Conservation (phyloP, 2,329 filamentous ascomycete species). For the Emydomyces testavorans region DNA sequence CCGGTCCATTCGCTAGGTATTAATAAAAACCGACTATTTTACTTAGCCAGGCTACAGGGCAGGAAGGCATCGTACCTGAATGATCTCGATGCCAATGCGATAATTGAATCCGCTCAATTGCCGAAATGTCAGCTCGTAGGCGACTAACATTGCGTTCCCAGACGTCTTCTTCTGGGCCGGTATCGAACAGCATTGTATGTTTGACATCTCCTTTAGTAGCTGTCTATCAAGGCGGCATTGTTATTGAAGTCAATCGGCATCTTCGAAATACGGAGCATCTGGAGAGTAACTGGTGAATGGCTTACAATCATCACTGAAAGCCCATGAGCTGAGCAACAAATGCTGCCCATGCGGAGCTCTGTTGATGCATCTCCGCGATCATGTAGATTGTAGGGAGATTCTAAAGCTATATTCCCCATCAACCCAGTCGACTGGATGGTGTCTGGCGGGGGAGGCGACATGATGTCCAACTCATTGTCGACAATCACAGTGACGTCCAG, state of each 20-base stretch:
- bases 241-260: not conserved
- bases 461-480: conserved; percentile 45
- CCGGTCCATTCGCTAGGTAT: not conserved
- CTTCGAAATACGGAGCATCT: not conserved
- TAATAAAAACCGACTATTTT: not conserved
- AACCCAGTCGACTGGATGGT: conserved; percentile 35
- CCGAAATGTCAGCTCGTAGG: conserved; percentile 33
- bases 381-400: conserved; percentile 25
- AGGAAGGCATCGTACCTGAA: conserved; percentile 38
- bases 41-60: not conserved
- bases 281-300: not conserved
- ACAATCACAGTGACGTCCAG: conserved; percentile 43
- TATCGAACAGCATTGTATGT: conserved; percentile 43
- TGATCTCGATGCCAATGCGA: conserved; percentile 48
- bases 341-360: conserved; percentile 40
- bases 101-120: conserved; percentile 40
- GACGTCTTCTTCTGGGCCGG: conserved; percentile 42
- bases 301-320: conserved; percentile 42
- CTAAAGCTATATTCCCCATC: conserved; percentile 34
- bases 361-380: conserved; percentile 34
- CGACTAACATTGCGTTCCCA: conserved; percentile 43
- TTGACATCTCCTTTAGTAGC: conserved; percentile 36
- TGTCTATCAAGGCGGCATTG: conserved; percentile 28
- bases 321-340: conserved; percentile 46
- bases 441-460: conserved; percentile 38